phyloP scores from a whole-genome alignment of 331 rosid genomes.

The Quercus lobata region DNA sequence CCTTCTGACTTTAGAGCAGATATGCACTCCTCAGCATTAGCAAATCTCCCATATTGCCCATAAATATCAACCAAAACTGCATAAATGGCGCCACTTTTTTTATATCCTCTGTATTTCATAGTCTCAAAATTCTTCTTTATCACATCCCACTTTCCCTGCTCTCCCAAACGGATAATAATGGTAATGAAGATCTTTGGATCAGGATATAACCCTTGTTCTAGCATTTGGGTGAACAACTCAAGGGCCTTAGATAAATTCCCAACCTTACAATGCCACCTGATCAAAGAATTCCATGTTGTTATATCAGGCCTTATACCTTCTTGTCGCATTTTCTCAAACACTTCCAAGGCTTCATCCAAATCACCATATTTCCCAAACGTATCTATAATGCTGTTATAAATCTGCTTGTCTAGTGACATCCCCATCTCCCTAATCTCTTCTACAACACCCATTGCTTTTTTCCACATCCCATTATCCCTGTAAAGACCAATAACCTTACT shows the following conservation, averaged over 20 bases:
- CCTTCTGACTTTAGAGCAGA: conserved; percentile 62
- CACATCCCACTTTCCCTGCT: conserved; percentile 74
- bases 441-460: conserved; percentile 64
- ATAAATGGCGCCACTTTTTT: conserved; percentile 46
- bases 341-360: conserved; percentile 53
- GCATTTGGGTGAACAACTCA: conserved; percentile 56
- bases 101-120: conserved; percentile 49
- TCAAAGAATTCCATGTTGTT: conserved; percentile 64
- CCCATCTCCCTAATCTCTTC: conserved; percentile 59
- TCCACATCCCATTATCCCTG: conserved; percentile 90
- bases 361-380: conserved; percentile 76
- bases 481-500: conserved; percentile 60
- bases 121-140: conserved; percentile 52
- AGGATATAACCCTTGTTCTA: conserved; percentile 68
- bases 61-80: conserved; percentile 67
- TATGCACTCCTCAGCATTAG: conserved; percentile 55
- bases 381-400: conserved; percentile 63
- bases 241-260: conserved; percentile 52
- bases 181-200: conserved; percentile 73
- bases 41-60: conserved; percentile 73
- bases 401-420: conserved; percentile 43
- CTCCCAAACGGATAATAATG: conserved; percentile 63
- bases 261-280: conserved; percentile 60
- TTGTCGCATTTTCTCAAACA: conserved; percentile 53
- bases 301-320: conserved; percentile 65